Base-by-base conservation (phyloP, 2,329 filamentous ascomycete genomes). In the Colletotrichum australisinense region DNA sequence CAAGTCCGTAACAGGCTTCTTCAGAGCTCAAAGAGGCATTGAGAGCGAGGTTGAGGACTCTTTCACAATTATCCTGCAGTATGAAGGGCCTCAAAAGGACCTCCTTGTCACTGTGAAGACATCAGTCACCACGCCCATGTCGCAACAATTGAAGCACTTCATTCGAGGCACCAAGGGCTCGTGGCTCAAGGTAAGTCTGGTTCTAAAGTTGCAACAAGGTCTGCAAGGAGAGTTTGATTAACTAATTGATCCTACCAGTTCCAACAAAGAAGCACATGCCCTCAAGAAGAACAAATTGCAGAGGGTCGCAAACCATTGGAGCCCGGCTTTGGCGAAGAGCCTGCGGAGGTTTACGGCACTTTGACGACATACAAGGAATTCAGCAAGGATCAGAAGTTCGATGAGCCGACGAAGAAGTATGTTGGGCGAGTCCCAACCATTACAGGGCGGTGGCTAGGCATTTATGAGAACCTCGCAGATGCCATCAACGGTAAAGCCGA, bases 131-230 rank as follows among this genome's bases (percentile, higher is more conserved):
- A 90, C 87, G 69, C 85, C 88, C 1, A 88, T 92, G 78, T 86
- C 85, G 58, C 86, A 90, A 75, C 91, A 93, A 78, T 79, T 92
- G 74, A 83, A 90, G 65, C 92, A 87, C 80, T 92, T 90, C 86
- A 86, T 92, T 6, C 82, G 90, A 2, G 91, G 91, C 26, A 89
- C 88, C 1, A 88, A 91, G 79, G 91, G 90, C 0, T 79, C 80
- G 0, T 86, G 81, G 67, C 73, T 85, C 69, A 86, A 86, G 77
- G 82, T 82, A 59, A 49, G 63, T 69, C 0, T 6, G 8, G 6
- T 1, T 19, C 14, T 14, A 5, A 16, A 38, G 35, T 14, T 38
- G 5, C 5, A 12, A 14, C 12, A 38, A 14, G 35, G 12, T 11
- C 52, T 0, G 70, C 63, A 74, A 69, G 49, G 69, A 0, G 7